Conservation (phyloP, 73 alveolate genomes). For the Durusdinium trenchii region DNA sequence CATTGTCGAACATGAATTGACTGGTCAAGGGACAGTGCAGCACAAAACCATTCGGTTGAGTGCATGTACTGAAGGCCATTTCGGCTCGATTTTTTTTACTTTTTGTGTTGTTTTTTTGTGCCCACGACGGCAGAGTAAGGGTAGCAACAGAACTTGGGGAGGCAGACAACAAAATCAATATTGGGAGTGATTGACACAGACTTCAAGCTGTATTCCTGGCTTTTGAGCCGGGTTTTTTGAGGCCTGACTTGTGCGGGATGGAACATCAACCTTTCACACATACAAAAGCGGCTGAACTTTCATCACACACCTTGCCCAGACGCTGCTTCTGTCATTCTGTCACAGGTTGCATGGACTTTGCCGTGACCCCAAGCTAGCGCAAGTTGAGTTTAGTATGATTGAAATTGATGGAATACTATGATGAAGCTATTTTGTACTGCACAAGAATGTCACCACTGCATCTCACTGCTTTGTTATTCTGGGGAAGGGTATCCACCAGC, state of each 20-base stretch:
- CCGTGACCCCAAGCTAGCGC: too few species aligned
- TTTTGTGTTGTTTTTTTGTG: constrained; percentile 36
- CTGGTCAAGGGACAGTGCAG: too few species aligned
- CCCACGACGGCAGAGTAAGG: not conserved
- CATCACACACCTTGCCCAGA: too few species aligned
- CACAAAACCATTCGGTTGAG: too few species aligned
- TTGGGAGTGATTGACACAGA: not conserved
- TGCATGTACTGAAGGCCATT: constrained; percentile 33
- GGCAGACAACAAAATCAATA: not conserved
- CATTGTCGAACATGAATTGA: too few species aligned
- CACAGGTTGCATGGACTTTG: not conserved
- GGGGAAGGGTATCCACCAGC: too few species aligned
- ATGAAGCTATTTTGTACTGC: too few species aligned
- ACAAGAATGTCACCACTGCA: too few species aligned
- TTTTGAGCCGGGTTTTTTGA: not conserved
- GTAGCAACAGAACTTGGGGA: not conserved
- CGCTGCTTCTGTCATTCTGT: too few species aligned
- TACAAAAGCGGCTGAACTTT: not conserved
- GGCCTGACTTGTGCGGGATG: not conserved
- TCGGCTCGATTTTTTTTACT: constrained; percentile 23
- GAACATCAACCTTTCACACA: not conserved
- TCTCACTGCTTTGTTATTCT: too few species aligned
- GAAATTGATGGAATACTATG: too few species aligned
- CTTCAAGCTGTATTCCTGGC: not conserved
- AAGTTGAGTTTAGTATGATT: too few species aligned